Percentiles rank a stretch among this genome's conserved stretches.
Conservation (phyloP, 305 asterid genomes). For the Euphrasia arctica region DNA sequence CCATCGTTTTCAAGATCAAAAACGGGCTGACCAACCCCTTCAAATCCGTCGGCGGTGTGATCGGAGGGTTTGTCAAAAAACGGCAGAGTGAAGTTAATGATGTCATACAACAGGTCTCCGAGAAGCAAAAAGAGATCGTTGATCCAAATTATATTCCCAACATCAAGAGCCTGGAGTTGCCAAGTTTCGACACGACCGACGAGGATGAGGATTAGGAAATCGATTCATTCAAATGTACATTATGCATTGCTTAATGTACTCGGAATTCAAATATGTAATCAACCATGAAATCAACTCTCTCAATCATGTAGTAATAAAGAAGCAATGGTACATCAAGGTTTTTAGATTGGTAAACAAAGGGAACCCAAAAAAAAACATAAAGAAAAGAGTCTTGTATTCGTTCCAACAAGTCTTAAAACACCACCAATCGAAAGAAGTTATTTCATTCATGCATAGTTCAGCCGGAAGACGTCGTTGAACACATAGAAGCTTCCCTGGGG, state of each 20-base stretch:
- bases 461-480: constrained; percentile 36
- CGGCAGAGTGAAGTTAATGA: constrained; percentile 17
- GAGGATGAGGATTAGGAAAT: constrained; percentile 25
- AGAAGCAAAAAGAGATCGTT: constrained; percentile 23
- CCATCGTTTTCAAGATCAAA: constrained; percentile 53
- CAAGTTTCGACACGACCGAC: constrained; percentile 35
- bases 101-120: constrained; percentile 21
- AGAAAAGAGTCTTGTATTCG: background rate
- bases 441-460: constrained; percentile 31
- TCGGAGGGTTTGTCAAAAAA: constrained; percentile 31
- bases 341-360: constrained; percentile 1
- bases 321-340: background rate
- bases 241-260: too few species aligned
- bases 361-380: background rate
- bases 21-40: constrained; percentile 61
- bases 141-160: constrained; percentile 40
- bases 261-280: too few species aligned
- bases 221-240: too few species aligned
- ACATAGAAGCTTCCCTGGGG: constrained; percentile 41
- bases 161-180: constrained; percentile 39
- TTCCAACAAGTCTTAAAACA: constrained; percentile 4
- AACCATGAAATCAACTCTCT: constrained; percentile 7
- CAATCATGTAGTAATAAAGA: constrained; percentile 10
- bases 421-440: constrained; percentile 4
- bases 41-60: constrained; percentile 34